phyloP scores from a whole-genome alignment of 2,329 filamentous ascomycete genomes.

The Aspergillus sclerotialis region DNA sequence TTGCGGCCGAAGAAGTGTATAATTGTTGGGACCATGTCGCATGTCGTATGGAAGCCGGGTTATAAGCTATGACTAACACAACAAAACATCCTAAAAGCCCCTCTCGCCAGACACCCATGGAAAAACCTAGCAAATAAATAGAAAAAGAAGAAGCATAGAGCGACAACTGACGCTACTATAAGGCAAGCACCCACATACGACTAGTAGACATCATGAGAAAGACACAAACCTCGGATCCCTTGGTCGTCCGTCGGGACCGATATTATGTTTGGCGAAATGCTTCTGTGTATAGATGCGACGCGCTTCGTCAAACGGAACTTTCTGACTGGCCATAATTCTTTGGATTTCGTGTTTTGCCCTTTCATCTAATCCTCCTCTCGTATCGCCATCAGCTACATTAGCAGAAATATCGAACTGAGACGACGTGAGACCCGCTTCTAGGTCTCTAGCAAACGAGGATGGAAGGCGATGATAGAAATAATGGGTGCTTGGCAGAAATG shows the following conservation, averaged over 20 bases:
- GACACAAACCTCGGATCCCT: constrained; percentile 93
- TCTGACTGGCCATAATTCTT: constrained; percentile 79
- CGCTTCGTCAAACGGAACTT: constrained; percentile 85
- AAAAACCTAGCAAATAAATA: constrained; percentile 1
- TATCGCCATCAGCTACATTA: constrained; percentile 75
- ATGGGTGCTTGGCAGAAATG: constrained; percentile 56
- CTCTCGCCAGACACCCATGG: constrained; percentile 3
- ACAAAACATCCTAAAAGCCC: no score
- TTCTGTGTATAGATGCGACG: constrained; percentile 79
- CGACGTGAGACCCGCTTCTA: constrained; percentile 79
- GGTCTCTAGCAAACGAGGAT: constrained; percentile 70
- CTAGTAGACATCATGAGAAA: constrained; percentile 68
- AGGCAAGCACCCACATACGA: no score
- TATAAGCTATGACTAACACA: no score
- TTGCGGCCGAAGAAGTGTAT: no score
- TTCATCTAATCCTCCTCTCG: constrained; percentile 72
- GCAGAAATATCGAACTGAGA: constrained; percentile 72
- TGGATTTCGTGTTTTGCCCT: constrained; percentile 74
- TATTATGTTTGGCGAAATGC: constrained; percentile 77
- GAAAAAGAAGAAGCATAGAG: constrained; percentile 1
- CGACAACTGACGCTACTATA: constrained; percentile 1
- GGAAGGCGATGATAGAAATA: constrained; percentile 74
- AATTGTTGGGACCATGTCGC: no score
- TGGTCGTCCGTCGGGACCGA: constrained; percentile 79
- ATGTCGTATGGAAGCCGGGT: no score